Percentiles rank a stretch among this genome's conserved stretches.
phyloP scores from a whole-genome alignment of 2,329 filamentous ascomycete species.

The Colletotrichum tabaci region DNA sequence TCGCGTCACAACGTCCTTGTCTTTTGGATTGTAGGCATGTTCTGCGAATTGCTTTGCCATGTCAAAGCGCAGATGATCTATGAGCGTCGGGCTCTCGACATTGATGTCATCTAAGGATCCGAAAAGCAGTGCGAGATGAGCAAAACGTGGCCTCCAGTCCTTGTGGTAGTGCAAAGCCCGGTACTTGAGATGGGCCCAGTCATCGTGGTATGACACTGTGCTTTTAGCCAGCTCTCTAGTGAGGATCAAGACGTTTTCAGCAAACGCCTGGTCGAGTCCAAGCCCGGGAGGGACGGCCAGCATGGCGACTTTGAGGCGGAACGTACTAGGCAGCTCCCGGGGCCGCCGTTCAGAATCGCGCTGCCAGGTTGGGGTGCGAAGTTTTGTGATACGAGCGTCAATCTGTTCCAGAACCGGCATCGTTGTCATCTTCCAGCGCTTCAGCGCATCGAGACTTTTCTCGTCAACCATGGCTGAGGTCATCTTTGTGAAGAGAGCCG shows the following conservation, averaged over 20 bases:
- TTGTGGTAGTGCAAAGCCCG: not conserved
- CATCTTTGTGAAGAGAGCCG: not conserved
- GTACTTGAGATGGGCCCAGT: slow-evolving; percentile 18
- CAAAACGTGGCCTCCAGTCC: not conserved
- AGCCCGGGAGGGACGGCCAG: not conserved
- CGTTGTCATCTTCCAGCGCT: slow-evolving; percentile 20
- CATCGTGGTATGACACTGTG: slow-evolving; percentile 7
- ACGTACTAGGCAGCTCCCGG: slow-evolving; percentile 5
- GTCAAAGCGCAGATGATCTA: slow-evolving; percentile 17
- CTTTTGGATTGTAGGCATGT: not conserved
- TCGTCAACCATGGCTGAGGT: not conserved
- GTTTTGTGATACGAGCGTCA: not conserved
- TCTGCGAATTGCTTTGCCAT: slow-evolving; percentile 5
- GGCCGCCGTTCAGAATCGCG: slow-evolving; percentile 10
- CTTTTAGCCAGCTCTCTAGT: slow-evolving; percentile 1
- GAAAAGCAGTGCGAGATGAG: not conserved
- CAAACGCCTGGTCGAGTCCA: not conserved
- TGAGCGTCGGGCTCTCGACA: not conserved
- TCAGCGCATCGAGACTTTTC: not conserved
- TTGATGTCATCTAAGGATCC: slow-evolving; percentile 1
- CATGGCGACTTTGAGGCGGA: slow-evolving; percentile 8
- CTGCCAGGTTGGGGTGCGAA: slow-evolving; percentile 27
- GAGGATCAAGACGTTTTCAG: not conserved
- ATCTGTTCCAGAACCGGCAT: slow-evolving; percentile 6
- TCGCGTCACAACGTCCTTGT: not conserved